Evolutionary conservation across 2,329 filamentous ascomycete species (phyloP), one percentile per base, ranked within the genome.

Genomic region (Fusarium vanettenii): DNA sequence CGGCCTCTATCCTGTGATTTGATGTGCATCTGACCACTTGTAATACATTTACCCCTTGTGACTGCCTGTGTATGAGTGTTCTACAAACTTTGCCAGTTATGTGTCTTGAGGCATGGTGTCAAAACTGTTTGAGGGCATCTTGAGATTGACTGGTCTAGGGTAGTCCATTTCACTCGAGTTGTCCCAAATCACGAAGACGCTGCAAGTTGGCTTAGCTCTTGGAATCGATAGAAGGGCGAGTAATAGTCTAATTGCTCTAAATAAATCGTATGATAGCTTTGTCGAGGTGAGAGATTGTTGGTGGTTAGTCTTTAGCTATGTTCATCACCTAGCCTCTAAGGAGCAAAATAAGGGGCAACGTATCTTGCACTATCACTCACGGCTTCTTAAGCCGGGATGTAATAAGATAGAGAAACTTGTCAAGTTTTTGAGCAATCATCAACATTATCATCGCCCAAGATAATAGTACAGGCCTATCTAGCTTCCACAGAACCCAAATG

Each of bases 181-280:
- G 48, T 31, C 13, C 11, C 6, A 20, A 20, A 29, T 14, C 43
- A 5, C 27, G 2, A 52, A 10, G 2, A 20, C 11, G 20, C 6
- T 31, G 18, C 48, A n/a, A 52, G 27, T 4, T 52, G 3, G 48
- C 20, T 1, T 14, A 13, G 6, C 27, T 20, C 18, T 52, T 6
- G 5, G 31, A 13, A n/a, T 31, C 4, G 10, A n/a, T 31, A 8
- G 3, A 2, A 52, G 6, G 10, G 5, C 6, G 6, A 20, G 18
- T 11, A 8, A 10, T 29, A 5, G 8, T 48, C 14, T n/a, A 31
- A 29, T 7, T 16, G 6, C 5, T 3, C 29, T n/a, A 16, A 25
- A 16, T 29, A n/a, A n/a, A 1, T 11, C 4, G 25, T n/a, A 11
- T 50, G 4, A 0, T 6, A 9, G 5, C 2, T n/a, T n/a, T 27